Evolutionary conservation across 208 protist genomes (phyloP).

Genomic region (Borovskyia barvae): DNA sequence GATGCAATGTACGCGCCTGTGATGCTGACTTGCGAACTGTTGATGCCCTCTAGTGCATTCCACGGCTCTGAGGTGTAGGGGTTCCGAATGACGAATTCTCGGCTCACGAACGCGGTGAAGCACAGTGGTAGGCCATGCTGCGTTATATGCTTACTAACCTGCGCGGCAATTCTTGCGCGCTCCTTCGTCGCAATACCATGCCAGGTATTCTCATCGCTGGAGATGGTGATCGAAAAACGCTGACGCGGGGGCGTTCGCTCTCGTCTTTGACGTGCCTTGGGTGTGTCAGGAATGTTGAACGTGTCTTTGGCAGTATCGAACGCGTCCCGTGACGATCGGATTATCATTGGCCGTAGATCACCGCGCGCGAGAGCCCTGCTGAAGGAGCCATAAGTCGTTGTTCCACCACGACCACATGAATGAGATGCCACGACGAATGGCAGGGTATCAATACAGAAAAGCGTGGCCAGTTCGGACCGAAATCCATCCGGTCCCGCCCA

Average conservation of each 20-base stretch:
- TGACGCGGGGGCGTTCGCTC: not conserved
- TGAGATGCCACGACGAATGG: constrained; percentile 65
- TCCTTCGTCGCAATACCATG: constrained; percentile 15
- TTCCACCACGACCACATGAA: constrained; percentile 13
- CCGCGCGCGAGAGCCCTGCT: not conserved
- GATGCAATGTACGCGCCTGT: constrained; percentile 28
- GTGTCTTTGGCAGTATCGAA: constrained; percentile 6
- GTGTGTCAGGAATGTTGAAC: constrained; percentile 18
- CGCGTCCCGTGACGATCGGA: constrained; percentile 9
- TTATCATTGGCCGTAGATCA: constrained; percentile 7
- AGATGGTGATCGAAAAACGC: not conserved
- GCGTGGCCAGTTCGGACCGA: constrained; percentile 59
- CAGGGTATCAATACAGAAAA: constrained; percentile 49
- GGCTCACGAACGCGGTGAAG: constrained; percentile 56
- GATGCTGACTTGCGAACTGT: constrained; percentile 44
- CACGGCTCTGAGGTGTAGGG: constrained; percentile 26
- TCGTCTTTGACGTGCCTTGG: not conserved
- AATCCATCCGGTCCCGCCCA: constrained; percentile 75
- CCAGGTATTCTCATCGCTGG: constrained; percentile 17
- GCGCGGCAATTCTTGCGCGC: constrained; percentile 9
- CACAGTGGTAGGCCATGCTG: constrained; percentile 45
- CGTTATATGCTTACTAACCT: constrained; percentile 29
- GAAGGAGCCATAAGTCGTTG: not conserved
- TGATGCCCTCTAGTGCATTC: constrained; percentile 31
- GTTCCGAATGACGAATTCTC: constrained; percentile 41